These are phyloP conservation scores for Buddleja alternifolia DNA, from an alignment of 257 asterid species.

Conservation along the genomic window DNA sequence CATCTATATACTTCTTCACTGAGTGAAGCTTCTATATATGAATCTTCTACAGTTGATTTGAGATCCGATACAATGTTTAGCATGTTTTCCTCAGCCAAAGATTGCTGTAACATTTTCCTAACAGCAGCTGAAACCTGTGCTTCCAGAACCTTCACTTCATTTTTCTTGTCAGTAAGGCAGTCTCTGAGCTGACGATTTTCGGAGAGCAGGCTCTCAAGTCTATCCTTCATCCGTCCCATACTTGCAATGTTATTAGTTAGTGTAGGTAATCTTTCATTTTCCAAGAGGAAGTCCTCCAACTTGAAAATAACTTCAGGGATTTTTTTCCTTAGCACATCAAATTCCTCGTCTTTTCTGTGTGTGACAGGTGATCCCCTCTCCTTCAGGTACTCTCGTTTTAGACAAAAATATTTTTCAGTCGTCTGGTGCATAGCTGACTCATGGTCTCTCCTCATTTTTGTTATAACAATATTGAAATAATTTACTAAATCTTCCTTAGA, in stretches of 20 bases:
- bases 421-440: slow-evolving; percentile 62
- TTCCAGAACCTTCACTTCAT: slow-evolving; percentile 59
- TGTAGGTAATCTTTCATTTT: slow-evolving; percentile 51
- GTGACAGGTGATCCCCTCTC: slow-evolving; percentile 51
- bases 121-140: slow-evolving; percentile 54
- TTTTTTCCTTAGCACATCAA: slow-evolving; percentile 63
- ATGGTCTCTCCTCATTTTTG: slow-evolving; percentile 73
- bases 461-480: slow-evolving; percentile 59
- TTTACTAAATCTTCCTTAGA: slow-evolving; percentile 53
- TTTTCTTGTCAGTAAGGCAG: slow-evolving; percentile 50
- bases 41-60: slow-evolving; percentile 52
- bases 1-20: slow-evolving; percentile 58
- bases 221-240: slow-evolving; percentile 49
- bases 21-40: slow-evolving; percentile 49
- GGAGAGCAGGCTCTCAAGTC: slow-evolving; percentile 56
- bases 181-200: slow-evolving; percentile 68
- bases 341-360: slow-evolving; percentile 70
- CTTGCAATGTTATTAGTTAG: slow-evolving; percentile 39
- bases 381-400: slow-evolving; percentile 70
- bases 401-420: slow-evolving; percentile 65
- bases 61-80: slow-evolving; percentile 45
- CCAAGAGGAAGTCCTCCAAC: slow-evolving; percentile 64
- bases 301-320: slow-evolving; percentile 60
- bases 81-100: slow-evolving; percentile 61
- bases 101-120: slow-evolving; percentile 47